Percentiles rank a stretch among this genome's conserved stretches.
phyloP scores from a whole-genome alignment of 345 rosid genomes.

The Xanthoceras sorbifolium region DNA sequence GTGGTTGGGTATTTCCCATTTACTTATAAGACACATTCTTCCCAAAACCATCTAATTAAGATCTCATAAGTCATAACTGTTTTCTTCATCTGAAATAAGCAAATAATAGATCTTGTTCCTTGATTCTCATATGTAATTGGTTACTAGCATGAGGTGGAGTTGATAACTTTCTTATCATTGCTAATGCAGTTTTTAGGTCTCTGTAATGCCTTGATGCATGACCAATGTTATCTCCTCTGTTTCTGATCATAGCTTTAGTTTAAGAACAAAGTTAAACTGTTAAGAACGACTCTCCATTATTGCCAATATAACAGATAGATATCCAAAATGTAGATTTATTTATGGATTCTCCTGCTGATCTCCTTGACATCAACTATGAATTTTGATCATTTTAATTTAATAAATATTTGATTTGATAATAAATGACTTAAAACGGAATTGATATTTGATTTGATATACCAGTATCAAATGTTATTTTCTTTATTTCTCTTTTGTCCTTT shows the following conservation, averaged over 20 bases:
- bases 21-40: constrained; percentile 1
- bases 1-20: background rate
- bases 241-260: background rate
- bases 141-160: background rate
- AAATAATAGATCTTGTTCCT: constrained; percentile 1
- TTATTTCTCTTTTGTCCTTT: background rate
- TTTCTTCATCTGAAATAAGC: background rate
- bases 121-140: background rate
- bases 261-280: background rate
- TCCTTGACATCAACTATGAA: background rate
- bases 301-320: background rate
- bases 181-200: background rate
- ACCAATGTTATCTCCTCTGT: background rate
- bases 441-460: background rate
- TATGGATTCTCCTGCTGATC: background rate
- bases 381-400: too few species aligned
- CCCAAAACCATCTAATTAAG: background rate
- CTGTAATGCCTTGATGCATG: background rate
- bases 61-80: background rate
- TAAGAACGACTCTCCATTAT: background rate
- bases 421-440: background rate
- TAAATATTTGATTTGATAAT: background rate
- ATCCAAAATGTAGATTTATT: background rate
- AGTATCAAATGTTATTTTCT: background rate
- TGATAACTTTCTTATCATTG: background rate